Percentiles rank a stretch among this genome's conserved stretches.
Evolutionary conservation across 495 filamentous ascomycete species (phyloP).

Genomic region (Jackrogersella multiformis): DNA sequence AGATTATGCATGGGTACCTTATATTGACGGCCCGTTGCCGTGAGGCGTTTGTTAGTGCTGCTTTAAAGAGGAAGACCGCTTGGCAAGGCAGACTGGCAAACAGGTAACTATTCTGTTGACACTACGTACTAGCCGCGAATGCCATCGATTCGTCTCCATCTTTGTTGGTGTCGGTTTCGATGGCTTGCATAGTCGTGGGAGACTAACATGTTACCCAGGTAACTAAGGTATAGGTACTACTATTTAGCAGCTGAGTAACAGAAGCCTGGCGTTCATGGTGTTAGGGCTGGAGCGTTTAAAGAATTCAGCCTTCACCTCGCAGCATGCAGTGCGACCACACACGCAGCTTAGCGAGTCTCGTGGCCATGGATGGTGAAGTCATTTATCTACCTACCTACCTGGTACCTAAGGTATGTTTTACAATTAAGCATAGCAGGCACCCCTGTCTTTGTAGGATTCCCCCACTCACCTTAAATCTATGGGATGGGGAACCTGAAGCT

Average conservation of each 20-base stretch:
- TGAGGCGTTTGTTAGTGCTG: neutral
- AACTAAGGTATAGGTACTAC: too few species aligned
- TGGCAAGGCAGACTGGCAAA: slow-evolving; percentile 26
- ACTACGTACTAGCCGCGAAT: neutral
- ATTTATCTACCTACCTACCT: neutral
- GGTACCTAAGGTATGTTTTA: neutral
- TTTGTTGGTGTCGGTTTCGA: slow-evolving; percentile 31
- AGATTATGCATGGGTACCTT: slow-evolving; percentile 5
- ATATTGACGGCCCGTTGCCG: neutral
- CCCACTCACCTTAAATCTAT: slow-evolving; percentile 34
- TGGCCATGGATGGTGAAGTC: slow-evolving; percentile 6
- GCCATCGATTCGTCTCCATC: neutral
- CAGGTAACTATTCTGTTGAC: slow-evolving; percentile 1
- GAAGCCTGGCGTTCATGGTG: slow-evolving; percentile 3
- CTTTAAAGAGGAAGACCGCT: neutral
- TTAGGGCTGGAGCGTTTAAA: slow-evolving; percentile 26
- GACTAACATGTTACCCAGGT: too few species aligned
- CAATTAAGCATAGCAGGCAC: slow-evolving; percentile 17
- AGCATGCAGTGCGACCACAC: slow-evolving; percentile 38
- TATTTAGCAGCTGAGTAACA: slow-evolving; percentile 9
- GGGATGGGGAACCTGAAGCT: slow-evolving; percentile 21
- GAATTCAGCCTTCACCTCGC: slow-evolving; percentile 30
- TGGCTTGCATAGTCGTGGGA: slow-evolving; percentile 7
- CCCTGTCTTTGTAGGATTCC: slow-evolving; percentile 13
- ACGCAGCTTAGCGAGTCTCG: slow-evolving; percentile 21